Base-by-base conservation (phyloP, 1,284 basidiomycete species). In the Boletus sp. region DNA sequence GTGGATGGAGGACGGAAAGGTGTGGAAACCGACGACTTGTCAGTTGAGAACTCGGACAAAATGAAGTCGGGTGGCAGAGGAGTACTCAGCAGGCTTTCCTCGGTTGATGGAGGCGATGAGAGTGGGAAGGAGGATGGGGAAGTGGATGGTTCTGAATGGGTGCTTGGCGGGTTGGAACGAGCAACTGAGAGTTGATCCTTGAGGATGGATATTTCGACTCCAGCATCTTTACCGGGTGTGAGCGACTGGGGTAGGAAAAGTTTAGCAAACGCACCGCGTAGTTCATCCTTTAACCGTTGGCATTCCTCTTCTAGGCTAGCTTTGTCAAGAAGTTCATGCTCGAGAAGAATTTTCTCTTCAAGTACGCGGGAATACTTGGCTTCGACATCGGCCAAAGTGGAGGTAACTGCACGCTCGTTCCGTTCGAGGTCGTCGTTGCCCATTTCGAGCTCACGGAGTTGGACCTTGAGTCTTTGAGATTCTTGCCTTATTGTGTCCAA, bases 271-370 rank as follows among this genome's bases (percentile, higher is more conserved):
- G 48, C 53, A 94, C 94, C 94, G 81, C 94, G 73, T 26, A 98
- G 70, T 64, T 98, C 94, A 64, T 99, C 96, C 68, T 86, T 94
- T 48, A 96, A 68, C 36, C 96, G 78, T 69, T 99, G 96, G 44
- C 79, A 82, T 62, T 96, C 91, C 67, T 96, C 94, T 64, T 98
- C 94, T 30, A 97, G 65, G 53, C 78, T 84, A 4, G 91, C 87
- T 69, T 94, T 95, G 67, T 88, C 88, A 36, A 97, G 72, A n/a
- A 99, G 74, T 65, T 99, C 96, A 58, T 98, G 92, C 67, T 99
- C 96, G 27, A 99, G 76, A 37, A 99, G 71, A 41, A 96, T 97
- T 69, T 97, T 98, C 72, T 97, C 91, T 69, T 99, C 96, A 42
- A 99, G 76, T 1, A 89, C 88, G 51, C 84, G 81, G 55, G 93